Evolutionary conservation across 139 green algal species (phyloP), one percentile per base, ranked within the genome.

Genomic region (Trebouxia sp.): DNA sequence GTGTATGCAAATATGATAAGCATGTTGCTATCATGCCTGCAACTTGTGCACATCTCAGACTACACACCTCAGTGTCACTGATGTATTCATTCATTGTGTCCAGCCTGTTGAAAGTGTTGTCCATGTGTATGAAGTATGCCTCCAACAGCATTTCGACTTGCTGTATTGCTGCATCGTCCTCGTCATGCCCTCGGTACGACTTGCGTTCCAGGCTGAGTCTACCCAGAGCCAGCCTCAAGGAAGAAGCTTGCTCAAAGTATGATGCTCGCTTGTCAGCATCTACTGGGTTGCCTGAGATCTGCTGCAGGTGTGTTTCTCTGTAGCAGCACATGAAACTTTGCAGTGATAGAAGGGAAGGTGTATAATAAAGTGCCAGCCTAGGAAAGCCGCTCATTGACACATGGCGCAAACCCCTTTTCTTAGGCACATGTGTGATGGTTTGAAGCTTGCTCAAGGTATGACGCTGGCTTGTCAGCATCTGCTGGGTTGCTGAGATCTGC

Each of bases 81-180:
- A 99, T 95, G 84, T 97, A 97, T 87, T 98, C 95, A 26, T 89
- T 82, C 69, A 98, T 85, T 45, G 90, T 92, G 82, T 89, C 75
- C 70, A 96, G 85, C 58, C 87, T 86, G 81, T 92, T 94, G 75
- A 83, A 92, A 11, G 89, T 90, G 77, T 93, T 89, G 80, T 96
- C 89, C 24, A 94, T 30, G 38, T 90, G 84, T 37, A 85, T 79
- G 38, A 87, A 86, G 75, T 94, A 93, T 3, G 87, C 78, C 83
- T 95, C 89, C 83, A 95, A 77, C 14, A 95, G 45, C 88, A 92
- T 92, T 83, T 94, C 89, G 47, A 94, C 90, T 84, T 91, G 62
- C 6, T 45, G 17, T n/a, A 75, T 53, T 32, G 38, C 42, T 10
- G 69, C 41, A 38, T 77, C 69, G 55, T 77, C 69, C 8, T 77